These are phyloP conservation scores for Rhizophora apiculata DNA, from an alignment of 345 rosid species.

Conservation along the genomic window DNA sequence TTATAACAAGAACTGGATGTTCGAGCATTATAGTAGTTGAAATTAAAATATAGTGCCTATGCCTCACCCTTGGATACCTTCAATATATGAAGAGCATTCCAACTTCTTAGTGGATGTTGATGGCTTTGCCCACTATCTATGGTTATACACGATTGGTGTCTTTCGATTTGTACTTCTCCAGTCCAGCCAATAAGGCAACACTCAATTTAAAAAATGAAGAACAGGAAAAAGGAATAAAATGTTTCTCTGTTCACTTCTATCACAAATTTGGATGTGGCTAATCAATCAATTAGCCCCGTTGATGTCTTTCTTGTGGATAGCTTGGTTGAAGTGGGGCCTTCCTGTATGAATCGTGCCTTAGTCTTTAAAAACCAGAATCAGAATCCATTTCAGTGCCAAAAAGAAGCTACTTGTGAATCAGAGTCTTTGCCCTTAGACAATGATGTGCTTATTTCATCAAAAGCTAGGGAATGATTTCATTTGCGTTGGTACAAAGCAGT, in stretches of 20 bases:
- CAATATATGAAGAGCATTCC: slow-evolving; percentile 18
- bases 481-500: slow-evolving; percentile 52
- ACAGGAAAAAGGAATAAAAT: slow-evolving; percentile 7
- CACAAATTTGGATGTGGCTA: slow-evolving; percentile 32
- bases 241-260: slow-evolving; percentile 30
- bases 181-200: slow-evolving; percentile 11
- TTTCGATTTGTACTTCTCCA: slow-evolving; percentile 17
- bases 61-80: slow-evolving; percentile 19
- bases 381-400: slow-evolving; percentile 45
- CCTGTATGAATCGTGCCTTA: slow-evolving; percentile 26
- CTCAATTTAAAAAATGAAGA: slow-evolving; percentile 6
- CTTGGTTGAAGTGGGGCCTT: slow-evolving; percentile 24
- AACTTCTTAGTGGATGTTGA: slow-evolving; percentile 40
- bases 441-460: slow-evolving; percentile 24
- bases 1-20: background rate
- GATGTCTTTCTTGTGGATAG: slow-evolving; percentile 16
- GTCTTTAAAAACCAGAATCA: slow-evolving; percentile 28
- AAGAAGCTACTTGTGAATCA: slow-evolving; percentile 38
- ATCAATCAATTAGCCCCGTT: slow-evolving; percentile 24
- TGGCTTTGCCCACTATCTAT: slow-evolving; percentile 32
- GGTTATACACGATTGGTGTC: slow-evolving; percentile 29
- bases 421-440: slow-evolving; percentile 17
- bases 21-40: background rate
- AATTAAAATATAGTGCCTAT: background rate
- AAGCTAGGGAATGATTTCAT: slow-evolving; percentile 43